Evolutionary conservation across 345 rosid genomes (phyloP).

Genomic region (Eucalyptus polyanthemos): DNA sequence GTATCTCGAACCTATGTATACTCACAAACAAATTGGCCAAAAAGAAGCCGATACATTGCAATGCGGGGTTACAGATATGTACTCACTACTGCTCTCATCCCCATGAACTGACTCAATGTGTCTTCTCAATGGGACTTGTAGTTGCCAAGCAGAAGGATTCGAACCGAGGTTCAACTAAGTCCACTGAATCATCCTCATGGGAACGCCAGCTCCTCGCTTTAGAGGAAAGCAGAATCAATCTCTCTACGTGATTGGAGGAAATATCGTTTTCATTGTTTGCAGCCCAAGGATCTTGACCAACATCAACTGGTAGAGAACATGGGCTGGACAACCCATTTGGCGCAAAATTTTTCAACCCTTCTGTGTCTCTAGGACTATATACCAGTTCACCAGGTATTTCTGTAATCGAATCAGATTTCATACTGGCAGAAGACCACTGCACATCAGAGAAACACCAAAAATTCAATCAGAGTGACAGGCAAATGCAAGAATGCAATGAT

Average conservation of each 20-base stretch:
- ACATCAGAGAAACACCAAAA: background rate
- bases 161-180: constrained; percentile 78
- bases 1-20: background rate
- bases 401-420: constrained; percentile 6
- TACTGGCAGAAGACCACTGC: constrained; percentile 24
- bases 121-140: constrained; percentile 3
- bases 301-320: constrained; percentile 1
- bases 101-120: background rate
- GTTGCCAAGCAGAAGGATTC: constrained; percentile 63
- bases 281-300: background rate
- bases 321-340: background rate
- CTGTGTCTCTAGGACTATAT: constrained; percentile 10
- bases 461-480: background rate
- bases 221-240: constrained; percentile 32
- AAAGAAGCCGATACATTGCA: background rate
- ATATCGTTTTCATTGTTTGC: background rate
- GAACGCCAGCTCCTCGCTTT: constrained; percentile 30
- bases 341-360: constrained; percentile 1
- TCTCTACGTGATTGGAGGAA: constrained; percentile 24
- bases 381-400: constrained; percentile 2
- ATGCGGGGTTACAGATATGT: background rate
- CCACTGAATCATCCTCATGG: constrained; percentile 64
- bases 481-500: background rate
- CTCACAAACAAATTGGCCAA: background rate
- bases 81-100: background rate